Percentiles rank a stretch among this genome's conserved stretches.
Conservation (phyloP, 805 yeast species). For the Sungouiella blattae region DNA sequence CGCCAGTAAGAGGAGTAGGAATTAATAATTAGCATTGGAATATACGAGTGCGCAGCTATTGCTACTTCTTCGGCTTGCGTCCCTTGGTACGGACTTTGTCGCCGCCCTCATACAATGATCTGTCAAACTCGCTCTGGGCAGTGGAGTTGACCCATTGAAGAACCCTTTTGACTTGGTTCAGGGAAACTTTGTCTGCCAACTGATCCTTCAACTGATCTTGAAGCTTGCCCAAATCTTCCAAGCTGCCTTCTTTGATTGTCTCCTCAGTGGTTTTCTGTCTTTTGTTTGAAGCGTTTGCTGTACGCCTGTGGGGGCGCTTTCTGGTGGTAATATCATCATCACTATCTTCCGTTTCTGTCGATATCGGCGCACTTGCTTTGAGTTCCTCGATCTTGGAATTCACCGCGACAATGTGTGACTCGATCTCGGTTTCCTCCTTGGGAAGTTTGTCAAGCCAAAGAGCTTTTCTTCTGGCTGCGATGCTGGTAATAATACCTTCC, state of each 20-base stretch:
- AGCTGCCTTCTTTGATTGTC: conserved; percentile 24
- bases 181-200: conserved; percentile 31
- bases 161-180: conserved; percentile 44
- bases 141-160: conserved; percentile 60
- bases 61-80: conserved; percentile 13
- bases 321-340: conserved; percentile 23
- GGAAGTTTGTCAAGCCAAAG: conserved; percentile 42
- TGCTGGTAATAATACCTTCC: conserved; percentile 51
- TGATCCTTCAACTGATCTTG: conserved; percentile 25
- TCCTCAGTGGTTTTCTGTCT: conserved; percentile 35
- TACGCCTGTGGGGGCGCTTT: conserved; percentile 30
- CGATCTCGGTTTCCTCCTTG: conserved; percentile 20
- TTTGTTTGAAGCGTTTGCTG: conserved; percentile 29
- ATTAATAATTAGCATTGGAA: background rate
- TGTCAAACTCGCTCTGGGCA: conserved; percentile 51
- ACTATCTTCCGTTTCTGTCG: conserved; percentile 33
- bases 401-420: conserved; percentile 8
- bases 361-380: conserved; percentile 7
- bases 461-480: conserved; percentile 56
- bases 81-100: conserved; percentile 26
- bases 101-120: conserved; percentile 56
- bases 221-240: conserved; percentile 22
- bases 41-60: too few relatives aligned
- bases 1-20: background rate
- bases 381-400: conserved; percentile 5